phyloP scores from a whole-genome alignment of 164 flowering plant species.

The Malania oleifera region DNA sequence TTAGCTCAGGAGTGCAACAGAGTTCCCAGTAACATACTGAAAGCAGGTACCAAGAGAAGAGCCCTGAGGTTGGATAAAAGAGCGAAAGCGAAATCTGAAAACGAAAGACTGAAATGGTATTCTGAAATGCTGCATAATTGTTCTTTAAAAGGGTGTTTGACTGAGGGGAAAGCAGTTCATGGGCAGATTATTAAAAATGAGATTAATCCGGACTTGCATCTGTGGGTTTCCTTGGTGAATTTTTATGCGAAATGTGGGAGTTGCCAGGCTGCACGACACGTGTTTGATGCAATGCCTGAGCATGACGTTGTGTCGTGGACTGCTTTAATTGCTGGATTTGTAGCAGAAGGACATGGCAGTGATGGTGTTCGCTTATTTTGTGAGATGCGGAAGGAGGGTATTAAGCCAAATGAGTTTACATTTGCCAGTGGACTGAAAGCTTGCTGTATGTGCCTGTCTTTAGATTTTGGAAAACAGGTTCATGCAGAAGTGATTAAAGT shows the following conservation, averaged over 20 bases:
- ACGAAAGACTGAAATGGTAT: conserved; percentile 18
- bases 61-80: background rate
- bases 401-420: conserved; percentile 41
- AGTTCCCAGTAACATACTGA: too few relatives aligned
- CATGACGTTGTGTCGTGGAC: conserved; percentile 55
- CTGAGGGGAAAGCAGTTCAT: conserved; percentile 36
- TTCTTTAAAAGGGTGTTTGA: conserved; percentile 16
- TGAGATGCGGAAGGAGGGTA: conserved; percentile 35
- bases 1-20: too few relatives aligned
- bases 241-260: conserved; percentile 42
- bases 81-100: background rate
- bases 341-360: conserved; percentile 28
- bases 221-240: conserved; percentile 42
- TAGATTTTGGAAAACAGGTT: conserved; percentile 39
- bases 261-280: conserved; percentile 9
- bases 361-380: conserved; percentile 31
- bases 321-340: conserved; percentile 34
- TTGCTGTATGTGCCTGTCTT: conserved; percentile 34
- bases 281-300: conserved; percentile 34
- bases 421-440: conserved; percentile 47
- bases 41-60: too few relatives aligned
- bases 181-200: conserved; percentile 30
- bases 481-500: conserved; percentile 43
- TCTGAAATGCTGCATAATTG: conserved; percentile 27
- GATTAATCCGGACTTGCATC: conserved; percentile 37